Evolutionary conservation across 306 rosid species (phyloP).

Genomic region (Medicago arabica): DNA sequence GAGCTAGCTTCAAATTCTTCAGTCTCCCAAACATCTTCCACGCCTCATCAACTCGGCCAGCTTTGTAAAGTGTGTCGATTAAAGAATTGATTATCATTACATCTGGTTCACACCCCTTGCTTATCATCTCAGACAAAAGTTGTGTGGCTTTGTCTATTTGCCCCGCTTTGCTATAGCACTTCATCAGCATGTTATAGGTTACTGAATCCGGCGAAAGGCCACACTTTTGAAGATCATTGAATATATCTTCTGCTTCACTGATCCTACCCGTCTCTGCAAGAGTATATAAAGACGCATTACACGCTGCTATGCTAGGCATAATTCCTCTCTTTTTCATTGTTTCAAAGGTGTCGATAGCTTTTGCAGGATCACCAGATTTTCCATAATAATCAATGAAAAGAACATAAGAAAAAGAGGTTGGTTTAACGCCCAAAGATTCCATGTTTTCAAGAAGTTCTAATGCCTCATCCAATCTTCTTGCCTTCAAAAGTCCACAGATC

Average conservation of each 20-base stretch:
- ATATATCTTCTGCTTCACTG: constrained; percentile 72
- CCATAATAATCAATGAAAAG: constrained; percentile 91
- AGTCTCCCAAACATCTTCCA: constrained; percentile 85
- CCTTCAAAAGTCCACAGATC: constrained; percentile 74
- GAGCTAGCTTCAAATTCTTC: constrained; percentile 84
- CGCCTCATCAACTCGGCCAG: constrained; percentile 78
- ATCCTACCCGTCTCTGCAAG: constrained; percentile 81
- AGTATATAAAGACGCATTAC: constrained; percentile 83
- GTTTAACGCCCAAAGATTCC: constrained; percentile 72
- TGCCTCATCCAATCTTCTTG: constrained; percentile 74
- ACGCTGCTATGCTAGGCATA: constrained; percentile 82
- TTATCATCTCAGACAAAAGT: constrained; percentile 74
- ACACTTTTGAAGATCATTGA: constrained; percentile 66
- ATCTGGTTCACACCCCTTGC: constrained; percentile 83
- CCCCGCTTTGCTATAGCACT: constrained; percentile 89
- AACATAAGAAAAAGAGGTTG: constrained; percentile 82
- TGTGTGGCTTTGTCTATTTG: constrained; percentile 74
- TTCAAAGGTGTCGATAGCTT: constrained; percentile 80
- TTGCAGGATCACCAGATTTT: constrained; percentile 77
- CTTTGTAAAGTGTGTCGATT: constrained; percentile 91
- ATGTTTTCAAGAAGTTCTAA: constrained; percentile 67
- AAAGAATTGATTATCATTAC: constrained; percentile 75
- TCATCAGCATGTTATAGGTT: constrained; percentile 92
- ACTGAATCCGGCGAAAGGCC: constrained; percentile 89
- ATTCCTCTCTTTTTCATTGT: constrained; percentile 83